Conservation (phyloP, 768 basidiomycete genomes). For the Pleurotus pulmonarius region DNA sequence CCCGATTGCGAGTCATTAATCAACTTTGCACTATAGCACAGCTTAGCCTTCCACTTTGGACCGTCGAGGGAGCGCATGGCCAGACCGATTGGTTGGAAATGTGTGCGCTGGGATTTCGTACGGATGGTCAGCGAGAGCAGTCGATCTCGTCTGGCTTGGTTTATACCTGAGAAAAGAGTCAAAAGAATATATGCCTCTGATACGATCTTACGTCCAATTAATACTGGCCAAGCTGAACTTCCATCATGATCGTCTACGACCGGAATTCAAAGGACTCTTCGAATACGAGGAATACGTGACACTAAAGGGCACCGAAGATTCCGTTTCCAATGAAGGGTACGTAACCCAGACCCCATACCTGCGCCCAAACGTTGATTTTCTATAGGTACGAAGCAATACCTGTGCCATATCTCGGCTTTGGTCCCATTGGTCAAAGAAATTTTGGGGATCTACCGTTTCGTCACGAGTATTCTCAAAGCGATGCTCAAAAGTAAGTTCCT, state of each 20-base stretch:
- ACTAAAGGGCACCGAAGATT: slow-evolving; percentile 95
- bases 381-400: slow-evolving; percentile 93
- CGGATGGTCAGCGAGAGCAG: slow-evolving; percentile 73
- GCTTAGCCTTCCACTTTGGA: slow-evolving; percentile 41
- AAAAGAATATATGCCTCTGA: slow-evolving; percentile 86
- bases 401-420: slow-evolving; percentile 92
- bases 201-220: slow-evolving; percentile 94
- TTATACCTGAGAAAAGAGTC: background rate
- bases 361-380: background rate
- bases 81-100: slow-evolving; percentile 99
- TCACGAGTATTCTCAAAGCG: slow-evolving; percentile 96
- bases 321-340: slow-evolving; percentile 98
- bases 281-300: slow-evolving; percentile 99
- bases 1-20: slow-evolving; percentile 60
- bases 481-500: slow-evolving; percentile 80
- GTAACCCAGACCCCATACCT: slow-evolving; percentile 18
- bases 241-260: slow-evolving; percentile 89
- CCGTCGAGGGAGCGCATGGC: slow-evolving; percentile 92
- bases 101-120: slow-evolving; percentile 83
- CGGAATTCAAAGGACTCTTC: slow-evolving; percentile 97
- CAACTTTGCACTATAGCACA: slow-evolving; percentile 2
- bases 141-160: background rate
- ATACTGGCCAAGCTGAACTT: slow-evolving; percentile 94
- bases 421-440: slow-evolving; percentile 98
- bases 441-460: slow-evolving; percentile 99